Evolutionary conservation across 345 rosid genomes (phyloP).

Genomic region (Bruguiera parviflora): DNA sequence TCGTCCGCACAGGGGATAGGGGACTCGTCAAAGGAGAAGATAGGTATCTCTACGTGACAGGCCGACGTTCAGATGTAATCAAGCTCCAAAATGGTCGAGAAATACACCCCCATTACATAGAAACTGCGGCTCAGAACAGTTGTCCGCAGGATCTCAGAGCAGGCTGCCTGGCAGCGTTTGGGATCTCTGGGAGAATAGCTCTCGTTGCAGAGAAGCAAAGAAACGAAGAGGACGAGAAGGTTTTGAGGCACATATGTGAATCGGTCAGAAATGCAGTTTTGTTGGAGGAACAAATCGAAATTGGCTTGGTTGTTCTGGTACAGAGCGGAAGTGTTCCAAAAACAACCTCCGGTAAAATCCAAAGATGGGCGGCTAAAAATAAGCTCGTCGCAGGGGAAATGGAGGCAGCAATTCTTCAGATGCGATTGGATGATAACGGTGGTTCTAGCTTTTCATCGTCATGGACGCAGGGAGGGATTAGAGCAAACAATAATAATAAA

Average conservation of each 20-base stretch:
- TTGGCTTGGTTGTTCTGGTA: slow-evolving; percentile 50
- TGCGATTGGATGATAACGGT: slow-evolving; percentile 22
- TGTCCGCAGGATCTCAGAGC: slow-evolving; percentile 41
- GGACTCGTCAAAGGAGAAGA: slow-evolving; percentile 49
- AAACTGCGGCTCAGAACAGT: slow-evolving; percentile 37
- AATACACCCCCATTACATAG: slow-evolving; percentile 55
- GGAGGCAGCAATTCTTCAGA: slow-evolving; percentile 27
- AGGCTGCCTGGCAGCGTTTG: slow-evolving; percentile 51
- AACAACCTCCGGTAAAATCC: slow-evolving; percentile 61
- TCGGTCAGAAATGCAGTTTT: slow-evolving; percentile 28
- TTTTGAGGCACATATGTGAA: slow-evolving; percentile 35
- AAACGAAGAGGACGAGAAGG: slow-evolving; percentile 19
- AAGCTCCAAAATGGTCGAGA: slow-evolving; percentile 26
- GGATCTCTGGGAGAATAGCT: slow-evolving; percentile 25
- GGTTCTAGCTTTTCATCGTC: background rate
- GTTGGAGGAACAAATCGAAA: slow-evolving; percentile 33
- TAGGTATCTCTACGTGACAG: slow-evolving; percentile 49
- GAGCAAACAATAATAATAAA: too few relatives aligned
- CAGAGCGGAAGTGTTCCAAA: slow-evolving; percentile 41
- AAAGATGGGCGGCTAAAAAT: slow-evolving; percentile 52
- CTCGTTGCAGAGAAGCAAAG: slow-evolving; percentile 51
- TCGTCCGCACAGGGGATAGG: slow-evolving; percentile 49
- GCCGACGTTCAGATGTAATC: slow-evolving; percentile 47
- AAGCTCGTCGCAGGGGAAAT: slow-evolving; percentile 32
- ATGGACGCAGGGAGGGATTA: too few relatives aligned